These are phyloP conservation scores for Komagataella pastoris DNA, from an alignment of 805 yeast genomes.

Conservation along the genomic window DNA sequence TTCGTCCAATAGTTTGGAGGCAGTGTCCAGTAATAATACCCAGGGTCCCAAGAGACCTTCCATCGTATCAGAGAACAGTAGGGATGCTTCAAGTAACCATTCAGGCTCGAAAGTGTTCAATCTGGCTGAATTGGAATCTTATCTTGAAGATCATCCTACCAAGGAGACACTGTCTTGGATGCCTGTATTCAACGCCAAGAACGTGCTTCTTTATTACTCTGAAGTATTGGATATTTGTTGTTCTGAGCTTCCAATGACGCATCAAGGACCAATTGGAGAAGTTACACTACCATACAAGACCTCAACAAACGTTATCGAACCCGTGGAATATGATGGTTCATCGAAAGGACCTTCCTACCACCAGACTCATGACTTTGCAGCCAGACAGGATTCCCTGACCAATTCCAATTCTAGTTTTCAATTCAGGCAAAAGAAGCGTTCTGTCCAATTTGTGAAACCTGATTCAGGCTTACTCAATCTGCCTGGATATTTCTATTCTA, in stretches of 20 bases:
- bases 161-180: conserved; percentile 39
- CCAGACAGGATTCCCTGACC: neutral
- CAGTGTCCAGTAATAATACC: conserved; percentile 12
- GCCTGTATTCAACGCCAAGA: conserved; percentile 42
- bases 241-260: conserved; percentile 38
- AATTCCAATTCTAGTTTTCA: neutral
- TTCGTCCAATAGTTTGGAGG: conserved; percentile 19
- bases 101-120: conserved; percentile 1
- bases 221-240: conserved; percentile 48
- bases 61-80: neutral
- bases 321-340: neutral
- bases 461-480: conserved; percentile 9
- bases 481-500: conserved; percentile 39
- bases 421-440: neutral
- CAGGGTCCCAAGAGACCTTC: conserved; percentile 5
- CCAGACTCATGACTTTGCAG: neutral
- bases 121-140: conserved; percentile 3
- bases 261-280: conserved; percentile 2
- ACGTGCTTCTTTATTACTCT: conserved; percentile 45
- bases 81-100: neutral
- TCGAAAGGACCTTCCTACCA: neutral
- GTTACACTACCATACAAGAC: neutral
- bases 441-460: neutral
- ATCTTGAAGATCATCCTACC: conserved; percentile 6
- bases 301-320: neutral